These are phyloP conservation scores for Coniochaeta sp. DNA, from an alignment of 2,329 filamentous ascomycete genomes.

Conservation along the genomic window DNA sequence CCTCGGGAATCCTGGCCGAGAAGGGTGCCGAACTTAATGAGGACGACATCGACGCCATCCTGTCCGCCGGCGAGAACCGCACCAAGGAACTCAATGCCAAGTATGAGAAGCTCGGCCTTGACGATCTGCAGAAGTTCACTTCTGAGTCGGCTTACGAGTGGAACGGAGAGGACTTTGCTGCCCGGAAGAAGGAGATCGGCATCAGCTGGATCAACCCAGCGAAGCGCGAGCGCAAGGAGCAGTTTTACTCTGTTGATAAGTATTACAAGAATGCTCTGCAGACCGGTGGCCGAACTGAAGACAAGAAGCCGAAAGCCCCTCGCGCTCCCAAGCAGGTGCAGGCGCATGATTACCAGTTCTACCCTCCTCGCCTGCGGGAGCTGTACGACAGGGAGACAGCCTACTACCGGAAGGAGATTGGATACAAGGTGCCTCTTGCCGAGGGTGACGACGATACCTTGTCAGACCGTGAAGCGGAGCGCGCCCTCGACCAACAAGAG, in stretches of 20 bases:
- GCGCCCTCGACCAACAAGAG: constrained; percentile 78
- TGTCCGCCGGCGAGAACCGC: constrained; percentile 77
- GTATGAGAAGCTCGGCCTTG: constrained; percentile 94
- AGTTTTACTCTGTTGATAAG: constrained; percentile 97
- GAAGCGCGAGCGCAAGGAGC: constrained; percentile 96
- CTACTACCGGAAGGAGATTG: constrained; percentile 91
- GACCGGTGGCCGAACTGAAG: constrained; percentile 68
- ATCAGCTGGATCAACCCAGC: constrained; percentile 96
- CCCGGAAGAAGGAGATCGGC: constrained; percentile 84
- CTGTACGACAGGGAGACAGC: constrained; percentile 96
- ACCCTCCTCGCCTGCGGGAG: constrained; percentile 73
- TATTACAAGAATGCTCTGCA: constrained; percentile 89
- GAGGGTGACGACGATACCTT: constrained; percentile 81
- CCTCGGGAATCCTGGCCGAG: constrained; percentile 50
- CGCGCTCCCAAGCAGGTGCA: constrained; percentile 86
- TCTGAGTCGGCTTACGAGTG: constrained; percentile 98
- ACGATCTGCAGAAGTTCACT: constrained; percentile 95
- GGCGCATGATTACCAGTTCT: constrained; percentile 97
- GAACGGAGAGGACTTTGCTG: constrained; percentile 95
- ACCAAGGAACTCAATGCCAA: constrained; percentile 87
- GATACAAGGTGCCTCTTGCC: constrained; percentile 83
- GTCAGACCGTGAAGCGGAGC: constrained; percentile 78
- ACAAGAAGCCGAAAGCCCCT: constrained; percentile 91
- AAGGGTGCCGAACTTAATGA: constrained; percentile 63
- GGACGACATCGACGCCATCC: constrained; percentile 83